A percentile compares a stretch with the other conserved stretches of the same genome.
phyloP scores from a whole-genome alignment of 2,329 filamentous ascomycete species.

The Zalaria sp. region DNA sequence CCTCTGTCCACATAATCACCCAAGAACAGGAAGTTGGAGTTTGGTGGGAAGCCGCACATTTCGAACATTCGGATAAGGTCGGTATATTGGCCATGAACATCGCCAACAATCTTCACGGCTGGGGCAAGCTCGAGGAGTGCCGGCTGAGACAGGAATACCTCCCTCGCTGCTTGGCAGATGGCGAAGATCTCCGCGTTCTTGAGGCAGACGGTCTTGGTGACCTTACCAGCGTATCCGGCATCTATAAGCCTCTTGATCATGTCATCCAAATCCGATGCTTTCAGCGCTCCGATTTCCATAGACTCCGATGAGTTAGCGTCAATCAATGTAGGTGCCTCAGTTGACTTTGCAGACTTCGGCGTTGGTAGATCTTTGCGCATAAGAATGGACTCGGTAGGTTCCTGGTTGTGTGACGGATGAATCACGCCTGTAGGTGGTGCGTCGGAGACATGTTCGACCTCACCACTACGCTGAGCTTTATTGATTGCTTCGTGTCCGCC shows the following conservation, averaged over 20 bases:
- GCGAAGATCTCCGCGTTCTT: constrained; percentile 96
- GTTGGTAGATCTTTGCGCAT: constrained; percentile 57
- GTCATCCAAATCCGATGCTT: constrained; percentile 87
- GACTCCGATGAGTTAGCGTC: constrained; percentile 33
- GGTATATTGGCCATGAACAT: constrained; percentile 93
- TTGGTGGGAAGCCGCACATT: constrained; percentile 93
- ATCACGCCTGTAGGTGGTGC: constrained; percentile 58
- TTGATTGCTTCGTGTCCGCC: constrained; percentile 63
- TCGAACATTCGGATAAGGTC: constrained; percentile 95
- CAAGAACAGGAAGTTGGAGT: constrained; percentile 82
- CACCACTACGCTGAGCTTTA: constrained; percentile 70
- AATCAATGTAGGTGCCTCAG: too few relatives aligned
- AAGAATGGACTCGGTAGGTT: constrained; percentile 79
- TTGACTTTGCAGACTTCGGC: constrained; percentile 7
- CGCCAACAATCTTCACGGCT: constrained; percentile 94
- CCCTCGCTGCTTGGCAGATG: constrained; percentile 78
- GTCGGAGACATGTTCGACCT: constrained; percentile 91
- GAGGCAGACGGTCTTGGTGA: constrained; percentile 91
- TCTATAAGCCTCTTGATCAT: constrained; percentile 92
- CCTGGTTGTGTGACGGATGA: constrained; percentile 33
- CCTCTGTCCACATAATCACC: constrained; percentile 95
- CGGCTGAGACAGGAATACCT: constrained; percentile 82
- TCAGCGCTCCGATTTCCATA: constrained; percentile 81
- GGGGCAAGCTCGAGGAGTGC: constrained; percentile 83
- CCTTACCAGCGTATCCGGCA: constrained; percentile 88